phyloP scores from a whole-genome alignment of 2,329 filamentous ascomycete species.

The Fusarium continuum region DNA sequence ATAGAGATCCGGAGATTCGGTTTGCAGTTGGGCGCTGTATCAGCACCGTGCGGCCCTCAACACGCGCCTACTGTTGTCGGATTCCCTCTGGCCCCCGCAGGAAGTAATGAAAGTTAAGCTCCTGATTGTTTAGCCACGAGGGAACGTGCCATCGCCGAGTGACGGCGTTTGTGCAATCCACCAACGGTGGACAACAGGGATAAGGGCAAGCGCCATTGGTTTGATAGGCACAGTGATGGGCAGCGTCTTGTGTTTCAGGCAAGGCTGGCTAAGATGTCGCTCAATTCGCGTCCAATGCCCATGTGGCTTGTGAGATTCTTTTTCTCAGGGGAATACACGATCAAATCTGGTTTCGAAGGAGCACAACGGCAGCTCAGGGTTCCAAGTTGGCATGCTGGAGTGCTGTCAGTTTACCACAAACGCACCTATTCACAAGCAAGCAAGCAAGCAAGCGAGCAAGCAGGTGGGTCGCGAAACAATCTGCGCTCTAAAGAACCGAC shows the following conservation, averaged over 20 bases:
- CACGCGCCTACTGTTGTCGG: not conserved
- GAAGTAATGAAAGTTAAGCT: slow-evolving; percentile 3
- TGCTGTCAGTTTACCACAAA: not conserved
- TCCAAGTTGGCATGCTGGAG: not conserved
- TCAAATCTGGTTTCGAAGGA: not conserved
- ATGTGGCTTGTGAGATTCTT: not conserved
- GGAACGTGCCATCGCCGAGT: slow-evolving; percentile 18
- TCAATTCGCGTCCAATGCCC: not conserved
- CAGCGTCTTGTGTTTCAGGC: slow-evolving; percentile 39
- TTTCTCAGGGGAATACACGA: not conserved
- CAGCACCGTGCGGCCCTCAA: slow-evolving; percentile 6
- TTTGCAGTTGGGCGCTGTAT: not conserved
- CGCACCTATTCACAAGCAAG: no score
- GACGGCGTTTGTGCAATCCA: slow-evolving; percentile 13
- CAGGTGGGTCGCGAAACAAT: no score
- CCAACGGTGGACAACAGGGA: slow-evolving; percentile 11
- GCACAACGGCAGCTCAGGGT: not conserved
- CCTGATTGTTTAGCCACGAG: slow-evolving; percentile 2
- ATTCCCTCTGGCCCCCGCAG: not conserved
- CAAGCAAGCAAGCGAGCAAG: no score
- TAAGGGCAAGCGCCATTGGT: slow-evolving; percentile 6
- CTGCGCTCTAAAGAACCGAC: no score
- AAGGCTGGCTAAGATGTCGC: slow-evolving; percentile 12
- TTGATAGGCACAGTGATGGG: slow-evolving; percentile 30
- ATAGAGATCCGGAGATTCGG: not conserved